Evolutionary conservation across 495 filamentous ascomycete genomes (phyloP).

Genomic region (Ascobolus immersus): DNA sequence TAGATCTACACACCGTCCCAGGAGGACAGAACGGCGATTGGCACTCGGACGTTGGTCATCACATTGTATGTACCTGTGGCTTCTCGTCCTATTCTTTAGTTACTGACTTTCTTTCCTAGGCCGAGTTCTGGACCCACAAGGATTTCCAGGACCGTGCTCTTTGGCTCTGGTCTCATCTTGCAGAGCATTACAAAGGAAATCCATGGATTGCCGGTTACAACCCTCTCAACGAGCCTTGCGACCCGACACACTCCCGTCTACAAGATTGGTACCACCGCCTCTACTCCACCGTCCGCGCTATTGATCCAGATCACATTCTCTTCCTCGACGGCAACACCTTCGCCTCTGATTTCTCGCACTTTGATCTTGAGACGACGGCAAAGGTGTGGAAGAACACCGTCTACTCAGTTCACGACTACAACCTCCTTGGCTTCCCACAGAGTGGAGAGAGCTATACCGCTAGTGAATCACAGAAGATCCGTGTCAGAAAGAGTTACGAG

Average conservation of each 20-base stretch:
- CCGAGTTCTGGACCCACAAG: constrained; percentile 37
- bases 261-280: constrained; percentile 30
- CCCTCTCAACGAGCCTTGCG: constrained; percentile 38
- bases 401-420: constrained; percentile 38
- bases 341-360: constrained; percentile 26
- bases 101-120: too few relatives aligned
- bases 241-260: constrained; percentile 29
- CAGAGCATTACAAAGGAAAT: constrained; percentile 29
- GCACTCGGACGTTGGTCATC: constrained; percentile 32
- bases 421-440: constrained; percentile 29
- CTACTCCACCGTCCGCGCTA: constrained; percentile 30
- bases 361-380: constrained; percentile 12
- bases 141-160: constrained; percentile 34
- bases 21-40: constrained; percentile 41
- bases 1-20: constrained; percentile 38
- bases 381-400: constrained; percentile 25
- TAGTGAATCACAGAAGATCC: constrained; percentile 25
- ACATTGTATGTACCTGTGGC: too few relatives aligned
- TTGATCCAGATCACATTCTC: constrained; percentile 37
- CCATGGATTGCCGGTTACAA: constrained; percentile 37
- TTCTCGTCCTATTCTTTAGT: too few relatives aligned
- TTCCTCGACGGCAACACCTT: constrained; percentile 43
- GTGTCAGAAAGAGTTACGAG: constrained; percentile 23
- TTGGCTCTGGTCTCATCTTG: constrained; percentile 34
- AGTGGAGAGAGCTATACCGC: constrained; percentile 26